Percentiles rank a stretch among this genome's conserved stretches.
Evolutionary conservation across 495 filamentous ascomycete genomes (phyloP).

Genomic region (Apodospora peruviana): DNA sequence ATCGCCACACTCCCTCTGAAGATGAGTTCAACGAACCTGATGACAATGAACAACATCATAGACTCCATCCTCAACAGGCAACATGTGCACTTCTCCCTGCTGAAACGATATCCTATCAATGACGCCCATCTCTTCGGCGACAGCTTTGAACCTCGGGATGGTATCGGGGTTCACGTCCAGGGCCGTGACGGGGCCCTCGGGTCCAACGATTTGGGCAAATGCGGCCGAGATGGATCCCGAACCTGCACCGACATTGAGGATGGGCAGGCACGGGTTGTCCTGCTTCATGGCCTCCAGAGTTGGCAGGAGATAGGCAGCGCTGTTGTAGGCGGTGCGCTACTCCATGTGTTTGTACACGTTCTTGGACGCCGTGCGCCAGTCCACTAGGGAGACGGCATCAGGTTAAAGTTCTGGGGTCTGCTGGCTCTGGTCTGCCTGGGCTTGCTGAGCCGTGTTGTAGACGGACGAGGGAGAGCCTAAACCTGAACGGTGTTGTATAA

Average conservation of each 20-base stretch:
- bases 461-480: too few relatives aligned
- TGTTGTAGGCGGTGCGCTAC: slow-evolving; percentile 31
- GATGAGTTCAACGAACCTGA: slow-evolving; percentile 18
- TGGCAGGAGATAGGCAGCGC: slow-evolving; percentile 29
- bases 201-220: slow-evolving; percentile 25
- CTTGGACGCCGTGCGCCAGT: neutral
- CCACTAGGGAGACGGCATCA: neutral
- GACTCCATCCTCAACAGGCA: slow-evolving; percentile 34
- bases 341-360: slow-evolving; percentile 5
- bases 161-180: slow-evolving; percentile 35
- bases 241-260: slow-evolving; percentile 37
- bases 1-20: too few relatives aligned
- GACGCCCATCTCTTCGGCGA: slow-evolving; percentile 9
- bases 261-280: slow-evolving; percentile 20
- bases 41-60: slow-evolving; percentile 40
- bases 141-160: slow-evolving; percentile 27
- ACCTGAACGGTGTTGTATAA: too few relatives aligned
- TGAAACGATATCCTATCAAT: slow-evolving; percentile 35
- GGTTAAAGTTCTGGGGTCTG: too few relatives aligned
- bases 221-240: slow-evolving; percentile 33
- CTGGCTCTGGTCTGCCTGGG: too few relatives aligned
- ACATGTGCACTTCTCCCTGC: slow-evolving; percentile 27
- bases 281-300: slow-evolving; percentile 20
- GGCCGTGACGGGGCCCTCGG: slow-evolving; percentile 32
- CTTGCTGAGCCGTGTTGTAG: too few relatives aligned